These are phyloP conservation scores for Ogataea philodendri DNA, from an alignment of 805 yeast genomes.

Conservation along the genomic window DNA sequence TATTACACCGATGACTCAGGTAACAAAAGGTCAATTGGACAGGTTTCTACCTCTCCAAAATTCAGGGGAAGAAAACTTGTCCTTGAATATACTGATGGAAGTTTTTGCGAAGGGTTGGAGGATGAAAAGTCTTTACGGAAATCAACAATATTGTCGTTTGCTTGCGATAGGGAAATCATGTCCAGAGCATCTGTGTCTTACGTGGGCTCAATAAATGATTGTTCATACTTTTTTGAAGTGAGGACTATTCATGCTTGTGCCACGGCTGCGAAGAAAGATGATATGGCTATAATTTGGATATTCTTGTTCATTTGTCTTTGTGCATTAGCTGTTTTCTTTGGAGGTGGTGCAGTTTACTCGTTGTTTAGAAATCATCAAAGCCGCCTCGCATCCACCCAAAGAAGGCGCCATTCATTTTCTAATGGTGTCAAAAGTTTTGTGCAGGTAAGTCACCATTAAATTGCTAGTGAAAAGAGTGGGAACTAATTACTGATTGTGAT, in stretches of 20 bases:
- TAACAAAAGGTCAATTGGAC: slow-evolving; percentile 56
- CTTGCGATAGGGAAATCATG: slow-evolving; percentile 75
- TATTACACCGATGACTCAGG: slow-evolving; percentile 49
- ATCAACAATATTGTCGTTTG: slow-evolving; percentile 66
- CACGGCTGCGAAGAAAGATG: slow-evolving; percentile 64
- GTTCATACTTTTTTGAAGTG: slow-evolving; percentile 82
- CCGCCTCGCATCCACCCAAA: slow-evolving; percentile 7
- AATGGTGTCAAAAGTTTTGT: slow-evolving; percentile 6
- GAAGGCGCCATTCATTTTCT: slow-evolving; percentile 8
- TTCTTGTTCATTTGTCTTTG: slow-evolving; percentile 50
- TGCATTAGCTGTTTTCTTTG: slow-evolving; percentile 41
- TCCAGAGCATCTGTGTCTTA: slow-evolving; percentile 63
- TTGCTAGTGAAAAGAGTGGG: too few relatives aligned
- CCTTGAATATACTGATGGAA: slow-evolving; percentile 69
- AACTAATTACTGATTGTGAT: slow-evolving; percentile 7
- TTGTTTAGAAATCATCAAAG: slow-evolving; percentile 27
- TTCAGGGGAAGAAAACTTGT: slow-evolving; percentile 72
- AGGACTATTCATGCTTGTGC: slow-evolving; percentile 86
- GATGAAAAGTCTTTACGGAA: slow-evolving; percentile 40
- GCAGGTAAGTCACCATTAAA: slow-evolving; percentile 12
- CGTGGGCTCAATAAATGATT: slow-evolving; percentile 70
- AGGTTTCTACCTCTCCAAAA: slow-evolving; percentile 55
- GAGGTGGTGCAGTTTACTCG: slow-evolving; percentile 40
- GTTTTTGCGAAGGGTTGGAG: slow-evolving; percentile 46
- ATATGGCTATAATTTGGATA: slow-evolving; percentile 63